Conservation (phyloP, 352 stramenopile species). For the Phytophthora sp. region DNA sequence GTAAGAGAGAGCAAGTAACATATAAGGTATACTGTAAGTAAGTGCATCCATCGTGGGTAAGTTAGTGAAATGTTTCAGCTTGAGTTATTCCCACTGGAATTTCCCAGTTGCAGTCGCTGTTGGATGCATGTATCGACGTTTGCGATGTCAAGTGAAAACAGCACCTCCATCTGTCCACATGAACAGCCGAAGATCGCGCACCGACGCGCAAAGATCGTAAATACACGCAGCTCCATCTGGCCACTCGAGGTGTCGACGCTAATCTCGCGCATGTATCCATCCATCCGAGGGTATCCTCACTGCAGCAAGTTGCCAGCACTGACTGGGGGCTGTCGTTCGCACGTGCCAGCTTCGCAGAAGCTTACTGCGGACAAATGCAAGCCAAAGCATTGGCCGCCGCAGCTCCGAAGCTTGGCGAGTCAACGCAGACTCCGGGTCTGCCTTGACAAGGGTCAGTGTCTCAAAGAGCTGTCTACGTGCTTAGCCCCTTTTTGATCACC, state of each 20-base stretch:
- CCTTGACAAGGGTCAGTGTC: constrained; percentile 25
- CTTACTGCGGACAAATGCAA: constrained; percentile 10
- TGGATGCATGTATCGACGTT: no score
- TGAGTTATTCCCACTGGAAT: neutral
- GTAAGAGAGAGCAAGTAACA: constrained; percentile 16
- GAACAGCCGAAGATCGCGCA: neutral
- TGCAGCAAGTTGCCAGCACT: constrained; percentile 3
- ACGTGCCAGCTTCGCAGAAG: constrained; percentile 25
- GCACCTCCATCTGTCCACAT: neutral
- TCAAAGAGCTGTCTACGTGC: constrained; percentile 26
- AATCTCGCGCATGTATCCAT: no score
- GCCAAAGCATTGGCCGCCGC: constrained; percentile 15
- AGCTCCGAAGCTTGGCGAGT: neutral
- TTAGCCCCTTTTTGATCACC: constrained; percentile 11
- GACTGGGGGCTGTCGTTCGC: constrained; percentile 9
- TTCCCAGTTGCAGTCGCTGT: no score
- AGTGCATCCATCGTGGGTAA: constrained; percentile 3
- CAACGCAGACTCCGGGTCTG: constrained; percentile 10
- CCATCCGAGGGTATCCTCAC: constrained; percentile 1
- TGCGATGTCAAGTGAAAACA: neutral
- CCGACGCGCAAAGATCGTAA: constrained; percentile 16
- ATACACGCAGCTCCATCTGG: constrained; percentile 1
- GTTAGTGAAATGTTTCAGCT: no score
- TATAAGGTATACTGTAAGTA: constrained; percentile 32
- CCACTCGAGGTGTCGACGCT: no score